Evolutionary conservation across 1,284 basidiomycete genomes (phyloP), one percentile per base, ranked within the genome.

Genomic region (Apiotrichum siamense): DNA sequence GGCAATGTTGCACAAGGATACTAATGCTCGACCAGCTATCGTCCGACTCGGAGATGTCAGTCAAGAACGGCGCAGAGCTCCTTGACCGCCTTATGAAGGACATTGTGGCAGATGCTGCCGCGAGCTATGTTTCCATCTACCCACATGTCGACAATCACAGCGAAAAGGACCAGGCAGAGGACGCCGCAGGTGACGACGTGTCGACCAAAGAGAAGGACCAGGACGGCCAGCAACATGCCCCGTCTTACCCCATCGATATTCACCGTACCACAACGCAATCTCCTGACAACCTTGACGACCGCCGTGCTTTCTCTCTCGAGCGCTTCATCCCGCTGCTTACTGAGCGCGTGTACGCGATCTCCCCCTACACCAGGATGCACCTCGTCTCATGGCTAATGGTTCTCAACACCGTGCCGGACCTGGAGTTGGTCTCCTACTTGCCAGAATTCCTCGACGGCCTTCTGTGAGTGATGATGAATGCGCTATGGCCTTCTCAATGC

Each of bases 31-130:
- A 12, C 46, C 63, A 96, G 91, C 87, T 99, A 49, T 89, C 92
- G 7, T 91, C 94, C 35, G 96, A 99, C 71, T 87, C 91, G 0
- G 96, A 98, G 64, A 71, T 91, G 44, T 94, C 94, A 3, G 96
- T 98, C 60, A 97, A 97, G 81, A 98, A 98, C 66, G 96, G 94
- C 9, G 93, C 94, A 2, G 96, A 99, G 71, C 81, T 99, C n/a
- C 81, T 98, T 49, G 96, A 99, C 73, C 83, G 96, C 24, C 80
- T 97, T 17, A 81, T 99, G 65, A 97, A 98, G 71, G 96, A 99
- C 63, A 94, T 97, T 47, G 94, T 98, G 2, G 88, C 92, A 31
- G 96, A 98, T 75, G 88, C 90, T 3, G 96, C 93, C 1, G 91
- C 93, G 0, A 86, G 88, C 48, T 97, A 97, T 69, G 86, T 97